phyloP scores from a whole-genome alignment of 306 rosid species.

The Vicia sativa region DNA sequence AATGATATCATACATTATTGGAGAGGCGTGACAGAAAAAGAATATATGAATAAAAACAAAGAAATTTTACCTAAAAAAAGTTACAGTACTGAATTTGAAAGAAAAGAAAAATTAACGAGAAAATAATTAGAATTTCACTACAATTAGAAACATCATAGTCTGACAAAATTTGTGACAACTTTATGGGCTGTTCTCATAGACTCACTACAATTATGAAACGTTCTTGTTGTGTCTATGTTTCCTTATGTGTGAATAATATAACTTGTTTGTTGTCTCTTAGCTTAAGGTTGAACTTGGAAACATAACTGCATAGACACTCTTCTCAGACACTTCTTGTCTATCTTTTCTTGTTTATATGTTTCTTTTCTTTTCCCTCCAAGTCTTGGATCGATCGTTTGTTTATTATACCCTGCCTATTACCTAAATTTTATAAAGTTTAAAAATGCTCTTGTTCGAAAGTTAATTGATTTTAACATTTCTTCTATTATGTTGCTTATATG shows the following conservation, averaged over 20 bases:
- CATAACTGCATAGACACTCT: conserved; percentile 13
- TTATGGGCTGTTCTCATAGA: conserved; percentile 20
- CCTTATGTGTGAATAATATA: too few relatives aligned
- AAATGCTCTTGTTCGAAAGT: too few relatives aligned
- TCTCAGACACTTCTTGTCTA: too few relatives aligned
- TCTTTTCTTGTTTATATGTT: background rate
- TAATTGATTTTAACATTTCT: too few relatives aligned
- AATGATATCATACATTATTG: background rate
- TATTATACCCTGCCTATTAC: too few relatives aligned
- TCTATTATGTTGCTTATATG: too few relatives aligned
- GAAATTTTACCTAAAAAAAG: background rate
- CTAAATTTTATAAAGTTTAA: too few relatives aligned
- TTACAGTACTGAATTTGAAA: background rate
- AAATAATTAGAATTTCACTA: too few relatives aligned
- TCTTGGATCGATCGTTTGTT: too few relatives aligned
- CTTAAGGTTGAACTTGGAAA: background rate
- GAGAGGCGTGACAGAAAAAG: background rate
- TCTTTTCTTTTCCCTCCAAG: background rate
- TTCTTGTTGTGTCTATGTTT: conserved; percentile 4
- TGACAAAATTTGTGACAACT: conserved; percentile 41
- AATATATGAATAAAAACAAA: background rate
- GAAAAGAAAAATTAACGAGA: background rate
- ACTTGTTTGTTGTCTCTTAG: conserved; percentile 26
- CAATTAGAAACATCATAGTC: conserved; percentile 43
- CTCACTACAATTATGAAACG: conserved; percentile 29